Evolutionary conservation across 208 protist genomes (phyloP).

Genomic region (Leishmania arabica): DNA sequence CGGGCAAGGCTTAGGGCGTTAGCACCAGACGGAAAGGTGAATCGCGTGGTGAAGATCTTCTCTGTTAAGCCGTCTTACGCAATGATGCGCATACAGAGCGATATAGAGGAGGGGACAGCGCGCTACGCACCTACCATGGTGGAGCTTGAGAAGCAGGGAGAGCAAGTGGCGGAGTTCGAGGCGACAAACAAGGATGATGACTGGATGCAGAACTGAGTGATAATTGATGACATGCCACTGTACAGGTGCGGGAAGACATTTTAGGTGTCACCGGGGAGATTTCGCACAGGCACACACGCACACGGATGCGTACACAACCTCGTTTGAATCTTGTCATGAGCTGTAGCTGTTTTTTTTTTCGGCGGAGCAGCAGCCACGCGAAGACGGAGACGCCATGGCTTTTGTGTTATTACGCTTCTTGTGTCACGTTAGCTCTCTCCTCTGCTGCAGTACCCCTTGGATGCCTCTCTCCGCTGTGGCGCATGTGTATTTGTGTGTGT

Average conservation of each 20-base stretch:
- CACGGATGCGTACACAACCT: background rate
- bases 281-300: background rate
- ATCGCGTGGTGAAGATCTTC: conserved; percentile 60
- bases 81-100: conserved; percentile 51
- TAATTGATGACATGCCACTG: background rate
- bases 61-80: conserved; percentile 71
- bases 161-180: conserved; percentile 32
- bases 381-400: background rate
- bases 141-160: conserved; percentile 59
- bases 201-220: conserved; percentile 53
- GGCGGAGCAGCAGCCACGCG: background rate
- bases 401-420: background rate
- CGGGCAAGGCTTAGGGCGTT: conserved; percentile 47
- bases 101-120: conserved; percentile 47
- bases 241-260: background rate
- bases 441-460: background rate
- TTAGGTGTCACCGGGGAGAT: no score
- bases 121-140: conserved; percentile 40
- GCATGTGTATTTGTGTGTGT: background rate
- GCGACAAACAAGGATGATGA: conserved; percentile 57
- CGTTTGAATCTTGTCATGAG: background rate
- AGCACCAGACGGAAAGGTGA: conserved; percentile 38
- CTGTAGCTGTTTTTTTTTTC: background rate
- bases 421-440: background rate
- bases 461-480: background rate